Conservation (phyloP, 129 eudicot species). For the carrot (Daucus carota) region DH1_v3.0 NC_030388.2:3459001-3459500, state of each 20-base stretch:
- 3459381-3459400: not conserved
- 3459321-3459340: not conserved
- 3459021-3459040: not conserved
- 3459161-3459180: no score
- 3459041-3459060: constrained; percentile 2
- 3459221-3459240: not conserved
- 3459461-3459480: not conserved
- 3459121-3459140: no score
- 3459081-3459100: not conserved
- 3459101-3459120: no score
- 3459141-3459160: no score
- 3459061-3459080: not conserved
- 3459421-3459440: not conserved
- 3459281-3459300: not conserved
- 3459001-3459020: not conserved
- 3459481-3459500: not conserved
- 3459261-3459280: not conserved
- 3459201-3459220: no score
- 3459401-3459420: not conserved
- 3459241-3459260: not conserved
- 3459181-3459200: no score
- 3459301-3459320: not conserved
- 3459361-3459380: not conserved
- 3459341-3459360: not conserved
- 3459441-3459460: not conserved